phyloP scores from a whole-genome alignment of 2,329 filamentous ascomycete genomes.

The Colletotrichum limetticola region DNA sequence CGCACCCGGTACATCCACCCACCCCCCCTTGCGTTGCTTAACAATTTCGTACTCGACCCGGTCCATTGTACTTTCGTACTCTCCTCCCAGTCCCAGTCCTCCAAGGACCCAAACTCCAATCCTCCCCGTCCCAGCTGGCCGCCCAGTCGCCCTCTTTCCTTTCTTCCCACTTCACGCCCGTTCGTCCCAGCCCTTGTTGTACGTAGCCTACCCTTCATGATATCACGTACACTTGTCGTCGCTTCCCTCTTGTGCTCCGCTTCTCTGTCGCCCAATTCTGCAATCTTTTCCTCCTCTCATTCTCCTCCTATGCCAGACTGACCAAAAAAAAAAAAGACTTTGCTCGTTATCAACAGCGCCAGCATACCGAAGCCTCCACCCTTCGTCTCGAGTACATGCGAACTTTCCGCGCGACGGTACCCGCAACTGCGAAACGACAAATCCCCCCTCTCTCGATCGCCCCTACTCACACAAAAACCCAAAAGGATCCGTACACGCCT shows the following conservation, averaged over 20 bases:
- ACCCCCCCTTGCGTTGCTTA: conserved; percentile 17
- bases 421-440: conserved; percentile 35
- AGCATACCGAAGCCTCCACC: conserved; percentile 32
- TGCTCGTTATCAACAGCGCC: conserved; percentile 21
- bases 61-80: conserved; percentile 4
- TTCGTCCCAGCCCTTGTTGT: conserved; percentile 34
- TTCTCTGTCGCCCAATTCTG: conserved; percentile 6
- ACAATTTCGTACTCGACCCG: conserved; percentile 33
- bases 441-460: conserved; percentile 6
- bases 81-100: neutral
- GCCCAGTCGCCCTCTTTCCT: conserved; percentile 13
- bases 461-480: neutral
- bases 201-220: conserved; percentile 32
- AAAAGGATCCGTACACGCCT: conserved; percentile 3
- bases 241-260: conserved; percentile 22
- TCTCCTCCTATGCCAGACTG: conserved; percentile 14
- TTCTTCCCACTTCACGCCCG: conserved; percentile 27
- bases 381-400: conserved; percentile 30
- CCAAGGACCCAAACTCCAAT: conserved; percentile 20
- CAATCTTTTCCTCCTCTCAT: neutral
- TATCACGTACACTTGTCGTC: conserved; percentile 27
- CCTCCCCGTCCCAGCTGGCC: conserved; percentile 22
- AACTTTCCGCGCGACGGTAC: conserved; percentile 33
- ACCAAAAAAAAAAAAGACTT: conserved; percentile 1
- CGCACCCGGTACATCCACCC: neutral